Base-by-base conservation (phyloP, 2,329 filamentous ascomycete genomes). In the Parastagonospora avenae region DNA sequence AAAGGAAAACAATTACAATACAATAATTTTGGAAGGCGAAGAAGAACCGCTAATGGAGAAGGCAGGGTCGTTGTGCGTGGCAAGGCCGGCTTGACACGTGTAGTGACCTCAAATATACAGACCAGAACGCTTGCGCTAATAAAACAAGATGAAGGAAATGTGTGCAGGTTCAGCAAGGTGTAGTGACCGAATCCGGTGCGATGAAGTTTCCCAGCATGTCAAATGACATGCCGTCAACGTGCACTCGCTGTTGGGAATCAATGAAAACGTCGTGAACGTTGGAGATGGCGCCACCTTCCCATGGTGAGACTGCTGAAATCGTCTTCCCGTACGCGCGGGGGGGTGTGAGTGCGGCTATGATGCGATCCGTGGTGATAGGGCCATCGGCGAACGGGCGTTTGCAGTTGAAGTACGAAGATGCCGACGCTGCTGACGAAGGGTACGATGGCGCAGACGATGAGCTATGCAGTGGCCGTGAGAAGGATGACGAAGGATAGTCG, bases 141-240 rank as follows among this genome's bases (percentile, higher is more conserved):
- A 59, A 57, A 33, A 61, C 43, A 54, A 33, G 19, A 43, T 12
- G 37, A 46, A 31, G 43, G 42, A 42, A 2, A 11, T 12, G 14
- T 10, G 24, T 7, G 12, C 24, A 24, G 6, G 8, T 2, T 52
- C 55, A 71, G 46, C 63, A 68, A 7, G 67, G 67, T 35, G 68
- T 72, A 12, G 51, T 54, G 6, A 66, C 47, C 42, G 56, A 46
- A 11, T 54, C 60, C 1, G 69, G 59, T 38, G 63, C 54, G 14
- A 59, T 51, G 11, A 71, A 62, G 48, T 71, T 64, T 39, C 60
- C 51, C 4, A 71, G 41, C 60, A 74, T 67, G 44, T 74, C 71
- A 40, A 74, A 73, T 0, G 68, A 66, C 60, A 72, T 62, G 41
- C 71, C 71, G 37, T 74, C 70, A 19, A 73, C 64, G 9, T 61